Evolutionary conservation across 192 early-diverging fungal genomes (phyloP).

Genomic region (Coemansia asiatica): DNA sequence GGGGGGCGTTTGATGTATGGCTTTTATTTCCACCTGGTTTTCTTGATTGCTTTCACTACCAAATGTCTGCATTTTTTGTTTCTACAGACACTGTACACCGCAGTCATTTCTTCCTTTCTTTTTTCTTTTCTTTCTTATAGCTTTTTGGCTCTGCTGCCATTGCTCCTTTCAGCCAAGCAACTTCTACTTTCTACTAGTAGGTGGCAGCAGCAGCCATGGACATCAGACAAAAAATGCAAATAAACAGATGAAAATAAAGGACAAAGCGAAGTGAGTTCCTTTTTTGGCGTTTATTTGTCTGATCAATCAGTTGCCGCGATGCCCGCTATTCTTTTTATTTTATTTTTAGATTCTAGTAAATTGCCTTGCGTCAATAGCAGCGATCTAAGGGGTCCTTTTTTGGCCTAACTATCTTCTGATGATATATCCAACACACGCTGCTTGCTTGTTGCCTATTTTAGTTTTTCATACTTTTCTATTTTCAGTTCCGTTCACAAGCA

Average conservation of each 20-base stretch:
- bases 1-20: constrained; percentile 2
- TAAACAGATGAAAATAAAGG: not conserved
- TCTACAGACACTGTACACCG: not conserved
- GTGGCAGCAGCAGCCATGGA: not conserved
- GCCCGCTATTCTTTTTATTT: not conserved
- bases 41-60: not conserved
- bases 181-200: not conserved
- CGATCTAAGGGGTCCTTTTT: not conserved
- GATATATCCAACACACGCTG: not conserved
- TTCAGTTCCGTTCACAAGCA: not conserved
- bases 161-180: not conserved
- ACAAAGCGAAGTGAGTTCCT: not conserved
- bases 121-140: too few species aligned
- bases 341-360: not conserved
- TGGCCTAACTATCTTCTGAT: not conserved
- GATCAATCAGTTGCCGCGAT: not conserved
- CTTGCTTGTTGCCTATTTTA: not conserved
- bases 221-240: not conserved
- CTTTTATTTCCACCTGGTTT: not conserved
- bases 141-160: not conserved
- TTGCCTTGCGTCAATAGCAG: constrained; percentile 1
- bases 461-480: not conserved
- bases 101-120: not conserved
- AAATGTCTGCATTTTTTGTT: constrained; percentile 4
- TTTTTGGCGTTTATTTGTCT: not conserved